Percentiles rank a stretch among this genome's conserved stretches.
phyloP scores from a whole-genome alignment of 169 alveolate species.

The Babesia bigemina region DNA sequence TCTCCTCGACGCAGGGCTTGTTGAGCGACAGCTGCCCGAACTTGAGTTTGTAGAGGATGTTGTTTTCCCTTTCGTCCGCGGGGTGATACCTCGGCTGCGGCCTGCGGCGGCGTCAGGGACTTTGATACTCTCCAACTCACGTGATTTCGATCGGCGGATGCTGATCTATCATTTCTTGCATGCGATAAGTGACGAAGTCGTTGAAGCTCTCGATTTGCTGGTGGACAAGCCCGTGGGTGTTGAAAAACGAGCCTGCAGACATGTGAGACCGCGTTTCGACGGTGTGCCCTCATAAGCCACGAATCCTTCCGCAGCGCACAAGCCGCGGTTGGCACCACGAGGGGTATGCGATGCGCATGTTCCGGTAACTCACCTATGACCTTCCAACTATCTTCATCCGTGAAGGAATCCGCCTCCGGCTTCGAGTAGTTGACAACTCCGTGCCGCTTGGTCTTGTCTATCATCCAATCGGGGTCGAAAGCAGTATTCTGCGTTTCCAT shows the following conservation, averaged over 20 bases:
- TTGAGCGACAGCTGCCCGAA: constrained; percentile 92
- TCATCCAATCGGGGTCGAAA: background rate
- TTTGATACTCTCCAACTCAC: constrained; percentile 47
- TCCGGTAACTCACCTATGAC: constrained; percentile 56
- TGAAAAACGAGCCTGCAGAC: constrained; percentile 75
- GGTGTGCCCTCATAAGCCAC: background rate
- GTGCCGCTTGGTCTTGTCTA: background rate
- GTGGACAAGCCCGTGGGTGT: constrained; percentile 92
- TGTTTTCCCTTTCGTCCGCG: constrained; percentile 79
- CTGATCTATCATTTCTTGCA: constrained; percentile 94
- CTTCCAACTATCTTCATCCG: constrained; percentile 72
- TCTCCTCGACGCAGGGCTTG: constrained; percentile 90
- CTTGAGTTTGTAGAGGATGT: constrained; percentile 86
- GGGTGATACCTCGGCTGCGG: constrained; percentile 90
- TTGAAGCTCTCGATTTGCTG: constrained; percentile 96
- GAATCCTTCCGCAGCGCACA: background rate
- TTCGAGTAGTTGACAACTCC: constrained; percentile 35
- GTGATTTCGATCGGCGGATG: constrained; percentile 89
- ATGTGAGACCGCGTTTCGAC: background rate
- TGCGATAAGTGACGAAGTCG: constrained; percentile 91
- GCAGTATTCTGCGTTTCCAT: background rate
- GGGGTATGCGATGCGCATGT: background rate
- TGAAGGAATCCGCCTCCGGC: constrained; percentile 38
- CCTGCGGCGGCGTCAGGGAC: constrained; percentile 32
- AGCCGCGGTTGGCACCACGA: background rate